phyloP scores from a whole-genome alignment of 331 rosid species.

The Dryas integrifolia region DNA sequence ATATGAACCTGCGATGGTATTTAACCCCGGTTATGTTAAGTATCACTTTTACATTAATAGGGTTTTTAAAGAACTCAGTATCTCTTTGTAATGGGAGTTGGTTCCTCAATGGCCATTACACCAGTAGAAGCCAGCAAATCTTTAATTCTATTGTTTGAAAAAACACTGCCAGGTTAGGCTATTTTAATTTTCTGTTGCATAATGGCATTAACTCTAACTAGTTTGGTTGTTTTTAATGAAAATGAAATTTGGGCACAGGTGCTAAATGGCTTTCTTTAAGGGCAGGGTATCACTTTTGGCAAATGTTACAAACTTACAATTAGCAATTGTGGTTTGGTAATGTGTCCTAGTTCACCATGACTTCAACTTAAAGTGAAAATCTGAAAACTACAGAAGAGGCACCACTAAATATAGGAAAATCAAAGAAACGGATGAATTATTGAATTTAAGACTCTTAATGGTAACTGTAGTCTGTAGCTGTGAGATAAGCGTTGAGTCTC shows the following conservation, averaged over 20 bases:
- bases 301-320: conserved; percentile 16
- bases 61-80: background rate
- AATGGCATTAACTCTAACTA: background rate
- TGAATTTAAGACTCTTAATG: background rate
- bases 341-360: conserved; percentile 51
- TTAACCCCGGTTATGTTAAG: background rate
- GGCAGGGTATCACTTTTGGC: conserved; percentile 12
- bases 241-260: background rate
- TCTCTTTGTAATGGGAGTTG: no score
- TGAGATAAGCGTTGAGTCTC: conserved; percentile 35
- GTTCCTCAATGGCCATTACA: background rate
- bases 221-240: background rate
- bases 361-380: conserved; percentile 67
- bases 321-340: conserved; percentile 45
- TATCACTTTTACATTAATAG: background rate
- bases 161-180: no score
- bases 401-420: conserved; percentile 17
- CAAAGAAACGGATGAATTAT: background rate
- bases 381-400: conserved; percentile 26
- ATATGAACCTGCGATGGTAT: background rate
- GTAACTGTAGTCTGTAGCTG: background rate
- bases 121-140: background rate
- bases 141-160: no score
- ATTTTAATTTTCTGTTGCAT: background rate
- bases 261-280: conserved; percentile 6